phyloP scores from a whole-genome alignment of 108 stramenopile genomes.

The Cyclotella kingstonii region DNA sequence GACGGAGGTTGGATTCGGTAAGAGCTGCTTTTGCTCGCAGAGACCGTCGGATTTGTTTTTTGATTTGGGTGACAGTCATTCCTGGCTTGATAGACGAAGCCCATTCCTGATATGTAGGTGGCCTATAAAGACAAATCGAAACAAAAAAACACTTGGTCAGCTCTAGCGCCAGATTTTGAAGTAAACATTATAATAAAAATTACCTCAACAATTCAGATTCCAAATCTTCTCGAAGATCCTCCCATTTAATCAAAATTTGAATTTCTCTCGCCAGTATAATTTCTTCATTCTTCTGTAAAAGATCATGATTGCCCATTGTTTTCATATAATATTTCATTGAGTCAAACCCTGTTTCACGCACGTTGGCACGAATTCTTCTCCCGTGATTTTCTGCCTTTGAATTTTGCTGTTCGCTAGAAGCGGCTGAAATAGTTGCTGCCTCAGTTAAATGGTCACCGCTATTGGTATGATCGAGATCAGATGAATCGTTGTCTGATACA shows the following conservation, averaged over 20 bases:
- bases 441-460: not conserved
- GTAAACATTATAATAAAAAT: conserved; percentile 25
- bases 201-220: conserved; percentile 67
- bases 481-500: not conserved
- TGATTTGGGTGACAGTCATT: conserved; percentile 82
- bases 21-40: conserved; percentile 84
- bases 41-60: conserved; percentile 86
- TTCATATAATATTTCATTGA: conserved; percentile 84
- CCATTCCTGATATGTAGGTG: conserved; percentile 89
- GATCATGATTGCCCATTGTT: conserved; percentile 86
- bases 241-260: conserved; percentile 81
- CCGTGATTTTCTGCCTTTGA: conserved; percentile 17
- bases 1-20: conserved; percentile 83
- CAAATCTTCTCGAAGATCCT: conserved; percentile 65
- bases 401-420: not conserved
- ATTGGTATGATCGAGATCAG: not conserved
- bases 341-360: conserved; percentile 75
- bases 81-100: conserved; percentile 57
- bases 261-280: conserved; percentile 83
- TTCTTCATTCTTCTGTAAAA: conserved; percentile 87
- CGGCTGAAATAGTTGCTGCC: not conserved
- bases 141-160: too few relatives aligned
- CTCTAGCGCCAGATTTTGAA: too few relatives aligned
- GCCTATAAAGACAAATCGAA: conserved; percentile 34
- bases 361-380: conserved; percentile 61